These are phyloP conservation scores for Lecanicillium sp. DNA, from an alignment of 2,329 filamentous ascomycete genomes.

Conservation along the genomic window DNA sequence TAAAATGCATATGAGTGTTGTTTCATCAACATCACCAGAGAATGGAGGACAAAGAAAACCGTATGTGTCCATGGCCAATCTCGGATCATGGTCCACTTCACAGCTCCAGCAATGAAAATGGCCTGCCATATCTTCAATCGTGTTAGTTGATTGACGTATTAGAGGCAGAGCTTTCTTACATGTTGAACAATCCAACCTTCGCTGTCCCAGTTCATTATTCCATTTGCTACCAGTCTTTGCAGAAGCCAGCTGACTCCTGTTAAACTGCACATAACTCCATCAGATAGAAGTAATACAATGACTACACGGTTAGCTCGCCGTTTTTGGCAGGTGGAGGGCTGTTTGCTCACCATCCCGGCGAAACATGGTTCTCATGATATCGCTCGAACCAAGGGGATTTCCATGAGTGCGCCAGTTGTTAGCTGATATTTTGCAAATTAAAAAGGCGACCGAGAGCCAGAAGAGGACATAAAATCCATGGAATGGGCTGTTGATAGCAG, in stretches of 20 bases:
- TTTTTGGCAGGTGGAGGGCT: neutral
- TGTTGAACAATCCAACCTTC: conserved; percentile 70
- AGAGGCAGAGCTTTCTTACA: conserved; percentile 28
- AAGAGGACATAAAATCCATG: conserved; percentile 76
- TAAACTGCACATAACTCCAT: conserved; percentile 61
- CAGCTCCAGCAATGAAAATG: conserved; percentile 53
- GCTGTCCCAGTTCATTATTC: conserved; percentile 60
- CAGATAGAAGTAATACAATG: conserved; percentile 52
- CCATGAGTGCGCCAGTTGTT: conserved; percentile 65
- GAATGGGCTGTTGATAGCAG: conserved; percentile 61
- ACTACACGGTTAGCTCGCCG: conserved; percentile 27
- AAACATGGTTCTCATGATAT: conserved; percentile 66
- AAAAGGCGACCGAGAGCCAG: conserved; percentile 63
- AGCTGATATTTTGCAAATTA: conserved; percentile 60
- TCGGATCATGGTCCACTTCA: conserved; percentile 61
- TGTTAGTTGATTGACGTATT: conserved; percentile 2
- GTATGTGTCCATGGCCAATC: conserved; percentile 83
- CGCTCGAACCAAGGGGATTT: conserved; percentile 61
- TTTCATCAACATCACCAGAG: conserved; percentile 75
- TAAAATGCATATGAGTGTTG: conserved; percentile 76
- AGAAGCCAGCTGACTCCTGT: conserved; percentile 61
- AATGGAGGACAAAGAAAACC: conserved; percentile 70
- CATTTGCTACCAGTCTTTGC: conserved; percentile 53
- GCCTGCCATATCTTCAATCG: conserved; percentile 60
- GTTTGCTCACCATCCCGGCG: conserved; percentile 35